Base-by-base conservation (phyloP, 2,329 filamentous ascomycete genomes). In the Cadophora luteo-olivacea region DNA sequence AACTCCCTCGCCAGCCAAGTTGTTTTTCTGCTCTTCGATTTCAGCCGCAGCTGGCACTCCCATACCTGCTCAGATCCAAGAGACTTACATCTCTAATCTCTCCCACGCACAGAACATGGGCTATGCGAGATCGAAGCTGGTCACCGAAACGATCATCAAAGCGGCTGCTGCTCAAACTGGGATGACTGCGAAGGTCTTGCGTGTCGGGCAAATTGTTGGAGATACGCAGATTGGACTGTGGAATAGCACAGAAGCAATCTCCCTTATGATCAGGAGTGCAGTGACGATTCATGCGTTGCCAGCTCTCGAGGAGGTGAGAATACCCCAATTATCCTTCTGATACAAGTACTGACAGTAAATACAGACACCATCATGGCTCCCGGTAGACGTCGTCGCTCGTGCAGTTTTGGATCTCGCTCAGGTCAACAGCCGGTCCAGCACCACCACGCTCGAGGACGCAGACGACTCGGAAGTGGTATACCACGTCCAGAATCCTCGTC, bases 191-290 rank as follows among this genome's bases (percentile, higher is more conserved):
- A 76, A 79, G 4, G 78, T 84, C 7, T 71, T 85, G 4, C 79
- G 85, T 0, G 79, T 86, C 0, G 85, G 85, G 0, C 85, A 87
- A 72, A 81, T 87, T 16, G 81, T 84, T 16, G 84, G 81, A 1
- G 84, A 86, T 70, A 83, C 80, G 0, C 63, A 76, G 1, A 70
- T 78, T n/a, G 85, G 84, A 1, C 72, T 83, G 2, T 87, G 85
- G 86, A 86, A 85, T 70, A 74, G 75, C 3, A 82, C 79, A 0
- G 85, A 87, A 69, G 85, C 84, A 0, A 85, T 86, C 25, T 83
- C 86, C 0, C 72, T 87, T 52, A 82, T 87, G 74, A 76, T 88
- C 0, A 82, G 82, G 41, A 82, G 79, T 1, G 82, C 82, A 0
- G 74, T 75, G 0, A 82, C 83, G 0, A 79, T 83, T 1, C 82